These are phyloP conservation scores for Periconia sp. DNA, from an alignment of 2,329 filamentous ascomycete species.

Conservation along the genomic window DNA sequence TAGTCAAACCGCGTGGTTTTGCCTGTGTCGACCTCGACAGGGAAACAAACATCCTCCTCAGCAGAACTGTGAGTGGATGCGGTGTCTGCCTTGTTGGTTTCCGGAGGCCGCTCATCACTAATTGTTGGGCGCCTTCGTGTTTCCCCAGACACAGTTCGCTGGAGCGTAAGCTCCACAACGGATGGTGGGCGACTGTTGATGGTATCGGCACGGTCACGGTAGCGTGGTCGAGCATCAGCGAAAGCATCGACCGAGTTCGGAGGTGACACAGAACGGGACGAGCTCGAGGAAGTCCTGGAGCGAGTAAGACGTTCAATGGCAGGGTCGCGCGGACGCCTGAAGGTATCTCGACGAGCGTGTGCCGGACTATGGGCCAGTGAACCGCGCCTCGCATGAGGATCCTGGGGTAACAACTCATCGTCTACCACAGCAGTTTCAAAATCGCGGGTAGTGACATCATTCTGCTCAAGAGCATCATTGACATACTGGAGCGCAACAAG, in stretches of 20 bases:
- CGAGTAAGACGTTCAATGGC: conserved; percentile 36
- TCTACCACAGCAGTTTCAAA: conserved; percentile 86
- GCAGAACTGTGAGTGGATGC: conserved; percentile 68
- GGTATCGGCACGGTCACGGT: conserved; percentile 74
- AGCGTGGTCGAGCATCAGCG: conserved; percentile 71
- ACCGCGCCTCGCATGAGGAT: conserved; percentile 52
- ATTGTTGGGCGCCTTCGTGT: conserved; percentile 65
- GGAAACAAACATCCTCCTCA: conserved; percentile 89
- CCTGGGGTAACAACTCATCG: conserved; percentile 55
- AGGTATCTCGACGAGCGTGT: conserved; percentile 45
- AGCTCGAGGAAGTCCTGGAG: conserved; percentile 53
- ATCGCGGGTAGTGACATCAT: conserved; percentile 63
- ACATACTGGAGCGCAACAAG: conserved; percentile 48
- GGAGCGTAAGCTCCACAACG: conserved; percentile 61
- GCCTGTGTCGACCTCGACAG: conserved; percentile 69
- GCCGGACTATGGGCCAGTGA: conserved; percentile 45
- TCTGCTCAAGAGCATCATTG: conserved; percentile 48
- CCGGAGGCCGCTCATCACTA: conserved; percentile 61
- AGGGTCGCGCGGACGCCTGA: conserved; percentile 44
- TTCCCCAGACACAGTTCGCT: conserved; percentile 70
- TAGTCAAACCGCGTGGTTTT: conserved; percentile 85
- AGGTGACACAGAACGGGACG: conserved; percentile 74
- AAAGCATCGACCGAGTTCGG: conserved; percentile 98
- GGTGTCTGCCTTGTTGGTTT: conserved; percentile 61
- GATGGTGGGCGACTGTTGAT: conserved; percentile 59